These are phyloP conservation scores for Ophiocordyceps polyrhachis-furcata DNA, from an alignment of 2,329 filamentous ascomycete genomes.

Conservation along the genomic window DNA sequence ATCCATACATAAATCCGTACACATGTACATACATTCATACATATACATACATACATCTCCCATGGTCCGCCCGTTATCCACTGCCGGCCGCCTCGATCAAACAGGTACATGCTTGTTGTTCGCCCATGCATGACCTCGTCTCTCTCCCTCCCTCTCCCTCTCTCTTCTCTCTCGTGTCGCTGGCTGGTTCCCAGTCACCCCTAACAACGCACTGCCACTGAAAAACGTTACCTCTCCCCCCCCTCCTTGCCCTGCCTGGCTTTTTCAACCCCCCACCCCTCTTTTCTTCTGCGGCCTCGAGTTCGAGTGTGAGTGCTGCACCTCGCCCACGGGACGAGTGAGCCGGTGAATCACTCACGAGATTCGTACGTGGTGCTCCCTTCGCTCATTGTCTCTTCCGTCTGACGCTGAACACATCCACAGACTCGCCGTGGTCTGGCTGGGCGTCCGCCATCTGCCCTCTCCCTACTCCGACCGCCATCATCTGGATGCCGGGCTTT, in stretches of 20 bases:
- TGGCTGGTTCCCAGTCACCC: slow-evolving; percentile 7
- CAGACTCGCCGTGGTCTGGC: too few species aligned
- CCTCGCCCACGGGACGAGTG: neutral
- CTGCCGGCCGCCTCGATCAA: neutral
- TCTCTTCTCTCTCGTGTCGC: neutral
- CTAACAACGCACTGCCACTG: slow-evolving; percentile 9
- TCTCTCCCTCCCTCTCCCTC: neutral
- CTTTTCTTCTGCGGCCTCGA: neutral
- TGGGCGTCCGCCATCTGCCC: too few species aligned
- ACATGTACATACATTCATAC: too few species aligned
- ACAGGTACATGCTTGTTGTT: neutral
- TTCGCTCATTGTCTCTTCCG: slow-evolving; percentile 7
- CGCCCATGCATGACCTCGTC: neutral
- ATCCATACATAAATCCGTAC: too few species aligned
- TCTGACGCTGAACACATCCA: neutral
- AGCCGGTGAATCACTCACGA: neutral
- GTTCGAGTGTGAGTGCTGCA: neutral
- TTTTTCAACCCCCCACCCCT: neutral
- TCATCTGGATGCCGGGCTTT: neutral
- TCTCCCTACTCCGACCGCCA: too few species aligned
- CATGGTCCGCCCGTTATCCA: neutral
- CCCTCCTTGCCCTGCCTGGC: too few species aligned
- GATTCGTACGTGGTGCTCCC: slow-evolving; percentile 14
- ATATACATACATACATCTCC: too few species aligned
- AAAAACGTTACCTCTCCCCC: slow-evolving; percentile 5